Conservation (phyloP, 2,329 filamentous ascomycete genomes). For the Erysiphe pulchra region DNA sequence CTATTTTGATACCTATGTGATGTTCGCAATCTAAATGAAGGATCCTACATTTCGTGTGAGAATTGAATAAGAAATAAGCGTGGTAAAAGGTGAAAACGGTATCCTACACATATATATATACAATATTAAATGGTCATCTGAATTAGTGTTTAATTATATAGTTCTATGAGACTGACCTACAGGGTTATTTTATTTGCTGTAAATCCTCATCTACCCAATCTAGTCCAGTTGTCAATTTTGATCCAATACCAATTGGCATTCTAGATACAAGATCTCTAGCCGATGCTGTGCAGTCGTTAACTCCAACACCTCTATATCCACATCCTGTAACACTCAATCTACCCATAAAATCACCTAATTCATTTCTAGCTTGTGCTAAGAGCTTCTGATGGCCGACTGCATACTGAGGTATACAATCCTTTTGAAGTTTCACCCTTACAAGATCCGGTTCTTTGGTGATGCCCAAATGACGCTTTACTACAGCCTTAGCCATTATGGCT, state of each 20-base stretch:
- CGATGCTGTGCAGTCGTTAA: slow-evolving; percentile 28
- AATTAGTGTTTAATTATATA: no score
- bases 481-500: slow-evolving; percentile 37
- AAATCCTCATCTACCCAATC: neutral
- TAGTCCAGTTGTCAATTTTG: neutral
- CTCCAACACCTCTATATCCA: slow-evolving; percentile 20
- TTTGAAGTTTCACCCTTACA: slow-evolving; percentile 32
- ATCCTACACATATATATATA: no score
- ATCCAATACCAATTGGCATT: neutral
- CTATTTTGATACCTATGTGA: no score
- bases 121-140: no score
- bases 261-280: slow-evolving; percentile 18
- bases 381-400: slow-evolving; percentile 38
- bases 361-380: slow-evolving; percentile 10
- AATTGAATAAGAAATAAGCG: no score
- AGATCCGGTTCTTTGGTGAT: slow-evolving; percentile 35
- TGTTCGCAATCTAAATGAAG: no score
- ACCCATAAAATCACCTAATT: slow-evolving; percentile 11
- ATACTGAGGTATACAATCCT: slow-evolving; percentile 77
- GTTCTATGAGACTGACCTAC: no score
- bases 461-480: slow-evolving; percentile 49
- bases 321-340: slow-evolving; percentile 19
- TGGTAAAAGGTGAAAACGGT: no score
- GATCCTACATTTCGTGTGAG: no score
- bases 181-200: neutral